A percentile compares a stretch with the other conserved stretches of the same genome.
Evolutionary conservation across 768 basidiomycete genomes (phyloP).

Genomic region (Leccinum sublutescens): DNA sequence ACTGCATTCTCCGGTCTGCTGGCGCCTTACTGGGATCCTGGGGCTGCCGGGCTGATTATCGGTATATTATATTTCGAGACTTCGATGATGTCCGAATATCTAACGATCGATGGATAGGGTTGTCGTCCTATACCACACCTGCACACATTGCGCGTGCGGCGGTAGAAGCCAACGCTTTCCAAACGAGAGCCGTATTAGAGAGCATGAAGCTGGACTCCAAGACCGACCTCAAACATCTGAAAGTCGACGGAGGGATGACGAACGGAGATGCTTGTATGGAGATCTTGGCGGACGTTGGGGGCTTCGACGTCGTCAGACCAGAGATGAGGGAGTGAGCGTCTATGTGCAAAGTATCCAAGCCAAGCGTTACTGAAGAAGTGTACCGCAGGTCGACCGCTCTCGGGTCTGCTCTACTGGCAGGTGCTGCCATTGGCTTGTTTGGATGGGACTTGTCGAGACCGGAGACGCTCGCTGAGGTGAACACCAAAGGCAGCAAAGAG

Average conservation of each 20-base stretch:
- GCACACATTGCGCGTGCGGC: conserved; percentile 94
- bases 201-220: conserved; percentile 93
- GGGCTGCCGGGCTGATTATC: conserved; percentile 83
- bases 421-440: conserved; percentile 79
- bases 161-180: conserved; percentile 94
- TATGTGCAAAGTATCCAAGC: neutral
- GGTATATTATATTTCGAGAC: conserved; percentile 40
- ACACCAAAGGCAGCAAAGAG: conserved; percentile 72
- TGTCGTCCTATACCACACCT: conserved; percentile 87
- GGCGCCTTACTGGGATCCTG: conserved; percentile 97
- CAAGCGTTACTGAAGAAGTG: neutral
- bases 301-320: conserved; percentile 88
- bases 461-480: conserved; percentile 81
- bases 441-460: conserved; percentile 90
- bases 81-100: no score
- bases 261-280: conserved; percentile 89
- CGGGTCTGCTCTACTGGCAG: conserved; percentile 92
- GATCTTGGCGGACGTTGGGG: conserved; percentile 84
- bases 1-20: conserved; percentile 95
- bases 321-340: conserved; percentile 90
- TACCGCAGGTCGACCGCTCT: conserved; percentile 81
- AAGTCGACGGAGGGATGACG: conserved; percentile 98
- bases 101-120: conserved; percentile 38
- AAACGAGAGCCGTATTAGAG: conserved; percentile 92
- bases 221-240: conserved; percentile 75